Evolutionary conservation across 129 eudicot species (phyloP), one percentile per base, ranked within the genome.

Genomic region (Centella asiatica): DNA sequence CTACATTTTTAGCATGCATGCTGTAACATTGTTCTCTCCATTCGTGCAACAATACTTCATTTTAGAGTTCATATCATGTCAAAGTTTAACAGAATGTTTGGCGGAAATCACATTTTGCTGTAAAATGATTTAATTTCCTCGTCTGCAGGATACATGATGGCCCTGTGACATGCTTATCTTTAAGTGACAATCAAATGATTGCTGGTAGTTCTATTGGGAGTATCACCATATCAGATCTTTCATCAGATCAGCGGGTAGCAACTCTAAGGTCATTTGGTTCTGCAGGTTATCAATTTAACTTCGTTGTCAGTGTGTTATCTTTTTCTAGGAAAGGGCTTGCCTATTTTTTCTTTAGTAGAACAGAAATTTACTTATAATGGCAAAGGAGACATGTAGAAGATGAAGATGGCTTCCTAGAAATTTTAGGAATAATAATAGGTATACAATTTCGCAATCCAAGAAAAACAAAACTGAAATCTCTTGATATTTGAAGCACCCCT

Each of bases 81-180:
- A n/a, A n/a, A n/a, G n/a, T n/a, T n/a, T n/a, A n/a, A n/a, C n/a
- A n/a, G n/a, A n/a, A n/a, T n/a, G n/a, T n/a, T n/a, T n/a, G n/a
- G n/a, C n/a, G n/a, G n/a, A n/a, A n/a, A n/a, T n/a, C n/a, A n/a
- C n/a, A n/a, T n/a, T n/a, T n/a, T n/a, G n/a, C 31, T 9, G 9
- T 4, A 51, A 4, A 51, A 24, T 20, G 56, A 27, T 50, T 5
- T 20, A 4, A 11, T 26, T 53, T 52, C 53, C 26, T 72, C 40
- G n/a, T 36, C 7, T 76, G 76, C 84, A 90, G 97, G 94, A 90
- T 86, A 88, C 95, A 83, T 67, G 68, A 72, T 67, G 86, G 93
- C 61, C 79, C 94, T 27, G 77, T 83, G 56, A 76, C 89, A 20
- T 83, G 89, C 70, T 72, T 90, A 66, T 75, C 95, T 23, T 77